phyloP scores from a whole-genome alignment of 164 flowering plant genomes.

The Euptelea pleiosperma region DNA sequence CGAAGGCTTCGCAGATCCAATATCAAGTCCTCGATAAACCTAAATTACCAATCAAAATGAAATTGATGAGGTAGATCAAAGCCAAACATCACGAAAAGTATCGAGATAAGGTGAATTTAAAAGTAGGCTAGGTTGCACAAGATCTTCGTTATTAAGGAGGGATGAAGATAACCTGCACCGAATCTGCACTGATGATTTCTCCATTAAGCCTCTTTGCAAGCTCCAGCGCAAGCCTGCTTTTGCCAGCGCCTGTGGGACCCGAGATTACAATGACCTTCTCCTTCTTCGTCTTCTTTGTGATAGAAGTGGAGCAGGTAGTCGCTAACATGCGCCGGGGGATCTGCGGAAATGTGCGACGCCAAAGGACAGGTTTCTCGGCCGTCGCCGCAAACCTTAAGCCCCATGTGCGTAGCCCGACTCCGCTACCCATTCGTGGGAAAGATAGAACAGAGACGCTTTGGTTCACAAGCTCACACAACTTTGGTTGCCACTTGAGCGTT shows the following conservation, averaged over 20 bases:
- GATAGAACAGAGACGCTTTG: not conserved
- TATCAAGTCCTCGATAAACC: conserved; percentile 90
- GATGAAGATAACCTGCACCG: conserved; percentile 71
- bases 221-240: conserved; percentile 73
- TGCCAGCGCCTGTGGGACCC: conserved; percentile 96
- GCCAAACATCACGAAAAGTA: not conserved
- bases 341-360: conserved; percentile 2
- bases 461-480: too few species aligned
- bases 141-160: not conserved
- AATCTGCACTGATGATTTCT: conserved; percentile 94
- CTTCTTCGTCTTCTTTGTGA: conserved; percentile 27
- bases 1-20: conserved; percentile 97
- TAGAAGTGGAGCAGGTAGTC: conserved; percentile 27
- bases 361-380: conserved; percentile 13
- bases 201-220: conserved; percentile 90
- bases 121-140: not conserved
- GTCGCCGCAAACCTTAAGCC: conserved; percentile 17
- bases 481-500: too few species aligned
- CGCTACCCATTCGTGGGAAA: conserved; percentile 16
- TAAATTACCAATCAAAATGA: conserved; percentile 19
- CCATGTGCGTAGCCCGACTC: conserved; percentile 17
- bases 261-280: conserved; percentile 83
- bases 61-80: not conserved
- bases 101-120: not conserved
- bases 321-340: conserved; percentile 19